These are phyloP conservation scores for Diaporthe batatas DNA, from an alignment of 2,329 filamentous ascomycete species.

Conservation along the genomic window DNA sequence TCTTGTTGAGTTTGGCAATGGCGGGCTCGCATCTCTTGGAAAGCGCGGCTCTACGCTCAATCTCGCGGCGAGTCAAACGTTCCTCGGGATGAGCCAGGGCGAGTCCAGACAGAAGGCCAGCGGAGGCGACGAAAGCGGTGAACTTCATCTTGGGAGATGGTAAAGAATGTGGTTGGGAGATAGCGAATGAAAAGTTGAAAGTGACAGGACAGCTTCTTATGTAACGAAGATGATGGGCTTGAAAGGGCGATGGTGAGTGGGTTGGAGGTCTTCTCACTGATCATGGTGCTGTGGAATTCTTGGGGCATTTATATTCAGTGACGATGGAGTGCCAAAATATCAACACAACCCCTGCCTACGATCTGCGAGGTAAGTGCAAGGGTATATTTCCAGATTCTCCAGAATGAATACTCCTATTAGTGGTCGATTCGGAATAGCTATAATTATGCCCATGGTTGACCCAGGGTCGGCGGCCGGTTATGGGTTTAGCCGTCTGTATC, in stretches of 20 bases:
- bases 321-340: not conserved
- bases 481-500: not conserved
- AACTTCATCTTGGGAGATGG: constrained; percentile 12
- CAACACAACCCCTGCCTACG: not conserved
- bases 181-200: not conserved
- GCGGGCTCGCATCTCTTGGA: constrained; percentile 30
- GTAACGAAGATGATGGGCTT: not conserved
- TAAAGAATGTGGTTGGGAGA: not conserved
- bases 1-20: constrained; percentile 28
- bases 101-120: constrained; percentile 26
- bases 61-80: constrained; percentile 11
- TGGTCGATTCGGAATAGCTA: constrained; percentile 1
- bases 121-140: not conserved
- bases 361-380: not conserved
- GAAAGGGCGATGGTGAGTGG: not conserved
- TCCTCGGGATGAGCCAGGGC: constrained; percentile 24
- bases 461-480: not conserved
- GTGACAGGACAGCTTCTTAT: not conserved
- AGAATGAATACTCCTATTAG: not conserved
- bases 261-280: not conserved
- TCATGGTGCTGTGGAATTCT: not conserved
- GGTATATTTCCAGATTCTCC: not conserved
- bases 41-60: constrained; percentile 23
- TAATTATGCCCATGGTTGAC: not conserved
- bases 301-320: not conserved